Conservation (phyloP, 1,284 basidiomycete species). For the Singerocomus rubriflavus region DNA sequence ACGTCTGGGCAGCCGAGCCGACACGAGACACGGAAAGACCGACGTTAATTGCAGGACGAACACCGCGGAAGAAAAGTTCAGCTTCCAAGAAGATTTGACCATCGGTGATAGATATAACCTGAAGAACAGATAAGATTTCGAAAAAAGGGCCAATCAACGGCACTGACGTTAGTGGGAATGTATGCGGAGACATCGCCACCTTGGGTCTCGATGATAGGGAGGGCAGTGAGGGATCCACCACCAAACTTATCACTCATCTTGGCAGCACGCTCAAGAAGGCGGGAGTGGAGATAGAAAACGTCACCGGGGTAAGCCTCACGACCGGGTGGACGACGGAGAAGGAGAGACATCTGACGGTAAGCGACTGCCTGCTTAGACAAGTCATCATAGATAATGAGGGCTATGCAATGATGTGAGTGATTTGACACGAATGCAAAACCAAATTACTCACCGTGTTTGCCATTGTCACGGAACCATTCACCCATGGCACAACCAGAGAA, state of each 20-base stretch:
- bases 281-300: conserved; percentile 99
- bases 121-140: background rate
- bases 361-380: conserved; percentile 99
- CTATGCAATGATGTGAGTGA: conserved; percentile 37
- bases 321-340: conserved; percentile 99
- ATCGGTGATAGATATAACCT: conserved; percentile 98
- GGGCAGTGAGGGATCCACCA: conserved; percentile 96
- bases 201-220: conserved; percentile 99
- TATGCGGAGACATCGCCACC: conserved; percentile 99
- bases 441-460: conserved; percentile 72
- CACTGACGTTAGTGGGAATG: conserved; percentile 79
- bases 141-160: background rate
- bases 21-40: conserved; percentile 99
- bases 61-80: conserved; percentile 99
- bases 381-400: conserved; percentile 99
- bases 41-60: conserved; percentile 99
- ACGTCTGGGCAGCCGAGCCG: conserved; percentile 99
- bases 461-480: conserved; percentile 99
- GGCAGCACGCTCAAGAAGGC: conserved; percentile 98
- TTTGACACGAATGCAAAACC: background rate
- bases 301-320: conserved; percentile 99
- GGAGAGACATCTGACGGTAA: conserved; percentile 99
- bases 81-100: conserved; percentile 99
- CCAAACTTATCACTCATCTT: conserved; percentile 99
- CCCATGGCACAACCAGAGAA: conserved; percentile 99